A percentile compares a stretch with the other conserved stretches of the same genome.
Evolutionary conservation across 2,329 filamentous ascomycete species (phyloP).

Genomic region (Colletotrichum falcatum): DNA sequence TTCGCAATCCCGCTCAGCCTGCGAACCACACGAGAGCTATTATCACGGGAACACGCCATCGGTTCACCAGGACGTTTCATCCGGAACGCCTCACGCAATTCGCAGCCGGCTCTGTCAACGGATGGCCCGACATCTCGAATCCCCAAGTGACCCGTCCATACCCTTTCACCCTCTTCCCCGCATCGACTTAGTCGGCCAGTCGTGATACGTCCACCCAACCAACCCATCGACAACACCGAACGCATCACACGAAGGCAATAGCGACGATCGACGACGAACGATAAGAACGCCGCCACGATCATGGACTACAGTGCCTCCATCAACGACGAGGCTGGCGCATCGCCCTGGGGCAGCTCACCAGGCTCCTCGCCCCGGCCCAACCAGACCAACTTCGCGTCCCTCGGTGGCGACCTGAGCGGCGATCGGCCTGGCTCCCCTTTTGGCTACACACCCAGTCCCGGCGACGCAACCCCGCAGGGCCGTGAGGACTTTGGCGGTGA

Average conservation of each 20-base stretch:
- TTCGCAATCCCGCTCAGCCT: conserved; percentile 19
- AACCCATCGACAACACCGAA: conserved; percentile 19
- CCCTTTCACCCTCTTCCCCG: conserved; percentile 32
- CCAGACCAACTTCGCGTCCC: conserved; percentile 56
- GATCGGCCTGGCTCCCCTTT: conserved; percentile 58
- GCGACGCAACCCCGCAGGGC: conserved; percentile 57
- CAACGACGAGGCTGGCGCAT: conserved; percentile 65
- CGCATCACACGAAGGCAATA: conserved; percentile 1
- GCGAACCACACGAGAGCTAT: conserved; percentile 16
- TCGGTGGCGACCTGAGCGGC: conserved; percentile 47
- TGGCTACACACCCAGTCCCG: conserved; percentile 56
- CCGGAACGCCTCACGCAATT: not conserved
- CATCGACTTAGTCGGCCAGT: conserved; percentile 40
- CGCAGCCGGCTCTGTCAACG: conserved; percentile 29
- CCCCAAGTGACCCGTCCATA: conserved; percentile 23
- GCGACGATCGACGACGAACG: conserved; percentile 1
- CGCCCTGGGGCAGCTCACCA: conserved; percentile 69
- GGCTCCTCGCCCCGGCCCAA: conserved; percentile 62
- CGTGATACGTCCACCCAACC: conserved; percentile 33
- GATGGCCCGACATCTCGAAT: conserved; percentile 31
- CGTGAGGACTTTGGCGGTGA: conserved; percentile 52
- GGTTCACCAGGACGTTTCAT: not conserved
- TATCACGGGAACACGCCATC: conserved; percentile 14
- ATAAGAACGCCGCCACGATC: not conserved
- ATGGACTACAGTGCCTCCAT: conserved; percentile 72